Conservation (phyloP, 345 rosid species). For the Hibiscus tridactylites region DNA sequence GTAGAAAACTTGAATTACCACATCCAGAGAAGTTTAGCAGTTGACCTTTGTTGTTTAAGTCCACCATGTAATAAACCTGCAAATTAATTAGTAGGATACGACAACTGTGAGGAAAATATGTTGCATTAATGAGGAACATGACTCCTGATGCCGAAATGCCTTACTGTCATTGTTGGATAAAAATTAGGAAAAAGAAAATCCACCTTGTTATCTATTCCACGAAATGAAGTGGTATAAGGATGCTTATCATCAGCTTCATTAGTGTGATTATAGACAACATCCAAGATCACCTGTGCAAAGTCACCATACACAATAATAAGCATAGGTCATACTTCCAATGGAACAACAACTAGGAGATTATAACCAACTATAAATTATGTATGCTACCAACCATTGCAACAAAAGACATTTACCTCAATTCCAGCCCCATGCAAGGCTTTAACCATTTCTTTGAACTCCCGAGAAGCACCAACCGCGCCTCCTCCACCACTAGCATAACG, state of each 20-base stretch:
- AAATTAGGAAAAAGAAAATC: not conserved
- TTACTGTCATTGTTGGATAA: not conserved
- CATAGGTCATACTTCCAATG: conserved; percentile 11
- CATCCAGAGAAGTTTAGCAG: conserved; percentile 82
- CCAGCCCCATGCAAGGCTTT: conserved; percentile 87
- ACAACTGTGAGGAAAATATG: not conserved
- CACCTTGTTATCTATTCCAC: conserved; percentile 94
- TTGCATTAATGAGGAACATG: not conserved
- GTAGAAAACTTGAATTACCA: conserved; percentile 40
- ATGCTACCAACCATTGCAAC: not conserved
- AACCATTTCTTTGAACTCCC: conserved; percentile 89
- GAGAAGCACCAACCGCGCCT: conserved; percentile 69
- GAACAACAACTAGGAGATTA: not conserved
- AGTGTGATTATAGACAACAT: conserved; percentile 92
- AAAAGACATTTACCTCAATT: conserved; percentile 57
- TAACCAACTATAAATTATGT: not conserved
- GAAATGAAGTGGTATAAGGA: conserved; percentile 87
- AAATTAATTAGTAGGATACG: conserved; percentile 13
- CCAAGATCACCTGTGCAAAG: conserved; percentile 70
- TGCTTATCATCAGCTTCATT: conserved; percentile 81
- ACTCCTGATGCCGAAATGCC: not conserved
- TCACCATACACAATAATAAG: not conserved
- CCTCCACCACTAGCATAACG: conserved; percentile 87
- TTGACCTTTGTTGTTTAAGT: conserved; percentile 40
- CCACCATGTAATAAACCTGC: conserved; percentile 91